Base-by-base conservation (phyloP, 352 stramenopile genomes). In the Salisapilia sapeloensis region DNA sequence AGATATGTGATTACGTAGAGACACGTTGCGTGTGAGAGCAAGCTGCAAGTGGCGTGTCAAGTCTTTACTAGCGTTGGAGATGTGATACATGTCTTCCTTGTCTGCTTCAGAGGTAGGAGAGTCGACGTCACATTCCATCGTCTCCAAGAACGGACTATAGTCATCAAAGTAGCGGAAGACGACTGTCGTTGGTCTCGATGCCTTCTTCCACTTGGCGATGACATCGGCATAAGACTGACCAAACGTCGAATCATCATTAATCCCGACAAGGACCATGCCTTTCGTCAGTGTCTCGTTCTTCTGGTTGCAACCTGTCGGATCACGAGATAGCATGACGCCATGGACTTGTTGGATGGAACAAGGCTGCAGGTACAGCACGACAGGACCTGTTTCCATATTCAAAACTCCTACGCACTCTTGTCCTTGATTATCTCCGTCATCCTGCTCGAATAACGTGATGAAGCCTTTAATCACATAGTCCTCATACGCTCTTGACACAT, bases 171-270 rank as follows among this genome's bases (percentile, higher is more conserved):
- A 83, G 37, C 72, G 69, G 31, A 89, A 85, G 38, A 57, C 79
- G 17, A 89, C 39, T 2, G 64, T 61, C 1, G 72, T 84, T 4
- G 72, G 69, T 8, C 61, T 52, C 3, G 66, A 74, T 7, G 69
- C 72, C 12, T 56, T 60, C 10, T 57, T 48, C 19, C 85, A 29
- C 23, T 60, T 46, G 30, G 60, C 57, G 33, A 79, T 67, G 7
- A 79, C 53, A 8, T 50, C 44, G 1, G 41, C 29, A 40, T 84
- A 85, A 13, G 39, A 46, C 40, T 43, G 36, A 4, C 69, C 66
- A 35, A 82, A 81, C 2, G 69, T 89, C 38, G 65, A 81, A 36
- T 84, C 59, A 21, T 74, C 69, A 49, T 85, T 89, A 36, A 89
- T 58, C 5, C 69, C 67, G 2, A 76, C 53, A 15, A 89, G 41